Conservation (phyloP, 192 early-diverging fungal species). For the Coemansia sp. region DNA sequence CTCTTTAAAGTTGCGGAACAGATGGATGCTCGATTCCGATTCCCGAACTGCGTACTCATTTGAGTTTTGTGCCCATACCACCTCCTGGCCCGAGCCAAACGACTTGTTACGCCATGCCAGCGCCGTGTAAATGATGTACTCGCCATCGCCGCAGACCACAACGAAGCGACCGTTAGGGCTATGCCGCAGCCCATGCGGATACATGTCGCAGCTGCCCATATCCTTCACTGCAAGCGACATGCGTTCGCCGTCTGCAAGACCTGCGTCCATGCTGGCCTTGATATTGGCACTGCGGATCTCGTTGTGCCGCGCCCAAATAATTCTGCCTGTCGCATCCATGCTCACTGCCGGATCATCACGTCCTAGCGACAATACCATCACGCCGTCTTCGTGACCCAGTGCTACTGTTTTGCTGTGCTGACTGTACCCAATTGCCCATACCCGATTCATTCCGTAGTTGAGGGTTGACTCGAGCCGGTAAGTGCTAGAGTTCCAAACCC, state of each 20-base stretch:
- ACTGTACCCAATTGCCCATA: constrained; percentile 90
- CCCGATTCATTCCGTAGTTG: constrained; percentile 96
- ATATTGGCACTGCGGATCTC: constrained; percentile 95
- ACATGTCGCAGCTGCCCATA: constrained; percentile 95
- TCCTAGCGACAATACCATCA: constrained; percentile 92
- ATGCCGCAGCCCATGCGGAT: constrained; percentile 93
- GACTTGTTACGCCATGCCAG: constrained; percentile 99
- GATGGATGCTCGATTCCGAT: constrained; percentile 79
- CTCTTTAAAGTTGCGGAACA: constrained; percentile 98
- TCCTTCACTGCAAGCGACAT: constrained; percentile 85
- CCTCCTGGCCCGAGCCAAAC: constrained; percentile 91
- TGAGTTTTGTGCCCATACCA: constrained; percentile 96
- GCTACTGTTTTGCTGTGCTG: constrained; percentile 88
- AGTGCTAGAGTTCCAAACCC: constrained; percentile 96
- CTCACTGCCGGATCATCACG: constrained; percentile 93
- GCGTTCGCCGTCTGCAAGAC: constrained; percentile 89
- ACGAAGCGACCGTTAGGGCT: constrained; percentile 98
- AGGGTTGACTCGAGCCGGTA: constrained; percentile 95
- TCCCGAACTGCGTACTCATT: constrained; percentile 97
- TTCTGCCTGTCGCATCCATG: constrained; percentile 96
- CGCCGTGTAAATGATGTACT: constrained; percentile 99
- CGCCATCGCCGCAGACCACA: constrained; percentile 97
- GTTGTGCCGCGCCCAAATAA: constrained; percentile 97
- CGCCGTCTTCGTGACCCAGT: constrained; percentile 95
- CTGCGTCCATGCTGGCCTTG: constrained; percentile 78